Conservation (phyloP, 2,329 filamentous ascomycete genomes). For the Fusarium penzigii region DNA sequence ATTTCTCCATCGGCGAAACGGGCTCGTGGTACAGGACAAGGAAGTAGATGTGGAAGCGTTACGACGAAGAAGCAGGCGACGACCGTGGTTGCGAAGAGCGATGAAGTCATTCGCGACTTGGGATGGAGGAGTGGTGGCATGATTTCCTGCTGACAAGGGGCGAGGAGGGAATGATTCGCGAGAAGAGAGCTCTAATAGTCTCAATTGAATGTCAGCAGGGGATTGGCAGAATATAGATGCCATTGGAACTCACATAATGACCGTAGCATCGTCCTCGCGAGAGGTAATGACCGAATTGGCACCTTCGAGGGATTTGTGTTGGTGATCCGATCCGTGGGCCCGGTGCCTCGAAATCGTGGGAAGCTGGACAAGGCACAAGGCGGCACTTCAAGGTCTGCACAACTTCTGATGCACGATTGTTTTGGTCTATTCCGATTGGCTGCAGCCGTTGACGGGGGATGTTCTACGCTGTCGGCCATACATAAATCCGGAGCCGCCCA, state of each 20-base stretch:
- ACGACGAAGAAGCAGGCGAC: constrained; percentile 91
- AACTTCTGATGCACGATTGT: constrained; percentile 16
- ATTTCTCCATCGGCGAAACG: constrained; percentile 71
- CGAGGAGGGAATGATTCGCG: constrained; percentile 6
- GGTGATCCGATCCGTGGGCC: constrained; percentile 21
- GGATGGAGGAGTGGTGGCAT: constrained; percentile 93
- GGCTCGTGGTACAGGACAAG: constrained; percentile 80
- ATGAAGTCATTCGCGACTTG: constrained; percentile 88
- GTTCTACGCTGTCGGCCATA: not conserved
- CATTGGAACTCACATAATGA: constrained; percentile 28
- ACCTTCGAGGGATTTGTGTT: constrained; percentile 30
- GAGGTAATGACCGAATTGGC: constrained; percentile 22
- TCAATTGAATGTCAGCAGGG: constrained; percentile 29
- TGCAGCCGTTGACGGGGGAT: constrained; percentile 2
- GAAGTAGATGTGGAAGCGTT: constrained; percentile 83
- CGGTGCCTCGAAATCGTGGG: not conserved
- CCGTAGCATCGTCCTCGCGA: constrained; percentile 28
- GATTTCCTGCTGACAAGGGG: constrained; percentile 25
- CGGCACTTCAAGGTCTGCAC: constrained; percentile 21
- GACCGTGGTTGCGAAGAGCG: constrained; percentile 92
- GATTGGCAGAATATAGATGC: constrained; percentile 9
- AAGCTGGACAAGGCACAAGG: constrained; percentile 9
- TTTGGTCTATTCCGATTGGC: constrained; percentile 22
- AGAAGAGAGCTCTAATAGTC: constrained; percentile 24
- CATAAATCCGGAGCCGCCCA: constrained; percentile 4